phyloP scores from a whole-genome alignment of 352 stramenopile species.

The Blastocystis sp. region DNA sequence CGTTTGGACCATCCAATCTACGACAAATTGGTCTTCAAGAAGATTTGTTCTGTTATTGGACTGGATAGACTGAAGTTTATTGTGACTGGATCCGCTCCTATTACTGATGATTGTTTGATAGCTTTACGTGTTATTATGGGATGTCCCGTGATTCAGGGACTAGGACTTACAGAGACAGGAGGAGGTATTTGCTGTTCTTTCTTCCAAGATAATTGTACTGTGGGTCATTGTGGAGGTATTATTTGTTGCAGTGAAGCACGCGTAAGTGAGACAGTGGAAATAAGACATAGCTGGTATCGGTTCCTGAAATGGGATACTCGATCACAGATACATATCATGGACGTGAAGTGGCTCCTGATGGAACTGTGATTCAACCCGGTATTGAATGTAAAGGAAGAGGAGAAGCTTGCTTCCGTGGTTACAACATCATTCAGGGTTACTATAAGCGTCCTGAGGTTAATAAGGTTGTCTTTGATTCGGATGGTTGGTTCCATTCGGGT shows the following conservation, averaged over 20 bases:
- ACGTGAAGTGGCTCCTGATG: background rate
- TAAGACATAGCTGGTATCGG: conserved; percentile 76
- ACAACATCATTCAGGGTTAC: conserved; percentile 85
- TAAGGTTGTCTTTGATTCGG: conserved; percentile 78
- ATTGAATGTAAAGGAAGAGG: conserved; percentile 76
- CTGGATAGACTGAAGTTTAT: conserved; percentile 84
- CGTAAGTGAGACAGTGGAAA: conserved; percentile 77
- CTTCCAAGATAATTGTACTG: conserved; percentile 75
- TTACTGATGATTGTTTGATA: conserved; percentile 85
- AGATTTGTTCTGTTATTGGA: conserved; percentile 85
- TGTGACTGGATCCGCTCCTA: conserved; percentile 86
- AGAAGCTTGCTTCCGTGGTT: conserved; percentile 78
- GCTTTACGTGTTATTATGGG: conserved; percentile 89
- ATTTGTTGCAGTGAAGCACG: conserved; percentile 81
- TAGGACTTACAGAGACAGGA: conserved; percentile 89
- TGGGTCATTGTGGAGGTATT: conserved; percentile 85
- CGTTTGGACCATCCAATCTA: conserved; percentile 77
- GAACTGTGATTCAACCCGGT: conserved; percentile 70
- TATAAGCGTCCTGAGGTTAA: conserved; percentile 90
- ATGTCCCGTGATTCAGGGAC: conserved; percentile 85
- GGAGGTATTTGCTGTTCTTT: conserved; percentile 74
- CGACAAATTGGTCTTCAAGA: conserved; percentile 90
- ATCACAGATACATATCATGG: conserved; percentile 32
- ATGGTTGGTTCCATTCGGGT: conserved; percentile 76
- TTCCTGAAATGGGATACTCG: conserved; percentile 64